A percentile compares a stretch with the other conserved stretches of the same genome.
Conservation (phyloP, 106 monocot genomes). For the Amphibolis antarctica region DNA sequence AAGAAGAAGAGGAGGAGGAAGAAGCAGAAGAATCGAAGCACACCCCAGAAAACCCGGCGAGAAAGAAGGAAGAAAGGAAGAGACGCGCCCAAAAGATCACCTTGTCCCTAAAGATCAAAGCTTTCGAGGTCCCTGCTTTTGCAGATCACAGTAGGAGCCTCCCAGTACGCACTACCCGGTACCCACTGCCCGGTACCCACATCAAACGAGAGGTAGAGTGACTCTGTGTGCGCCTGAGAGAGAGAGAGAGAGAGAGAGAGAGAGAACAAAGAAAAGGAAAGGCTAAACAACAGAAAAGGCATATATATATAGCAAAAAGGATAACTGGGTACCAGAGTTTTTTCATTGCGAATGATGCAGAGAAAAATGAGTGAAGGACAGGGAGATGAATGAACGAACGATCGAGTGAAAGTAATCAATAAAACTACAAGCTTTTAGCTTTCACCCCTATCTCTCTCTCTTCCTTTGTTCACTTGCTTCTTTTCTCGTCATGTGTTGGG, state of each 20-base stretch:
- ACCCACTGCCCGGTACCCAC: too few species aligned
- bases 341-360: neutral
- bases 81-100: neutral
- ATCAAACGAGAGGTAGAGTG: too few species aligned
- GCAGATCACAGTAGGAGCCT: neutral
- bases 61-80: neutral
- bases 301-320: neutral
- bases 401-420: neutral
- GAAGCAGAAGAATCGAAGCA: neutral
- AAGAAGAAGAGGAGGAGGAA: neutral
- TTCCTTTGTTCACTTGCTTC: neutral
- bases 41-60: neutral
- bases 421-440: conserved; percentile 1
- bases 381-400: too few species aligned
- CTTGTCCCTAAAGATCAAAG: neutral
- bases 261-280: neutral
- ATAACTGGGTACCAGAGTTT: neutral
- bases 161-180: too few species aligned
- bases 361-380: too few species aligned
- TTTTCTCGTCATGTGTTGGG: neutral
- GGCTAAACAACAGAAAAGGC: neutral
- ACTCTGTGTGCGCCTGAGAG: too few species aligned
- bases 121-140: conserved; percentile 3
- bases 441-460: neutral
- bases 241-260: neutral